A percentile compares a stretch with the other conserved stretches of the same genome.
phyloP scores from a whole-genome alignment of 164 flowering plant genomes.

The Taxillus chinensis region DNA sequence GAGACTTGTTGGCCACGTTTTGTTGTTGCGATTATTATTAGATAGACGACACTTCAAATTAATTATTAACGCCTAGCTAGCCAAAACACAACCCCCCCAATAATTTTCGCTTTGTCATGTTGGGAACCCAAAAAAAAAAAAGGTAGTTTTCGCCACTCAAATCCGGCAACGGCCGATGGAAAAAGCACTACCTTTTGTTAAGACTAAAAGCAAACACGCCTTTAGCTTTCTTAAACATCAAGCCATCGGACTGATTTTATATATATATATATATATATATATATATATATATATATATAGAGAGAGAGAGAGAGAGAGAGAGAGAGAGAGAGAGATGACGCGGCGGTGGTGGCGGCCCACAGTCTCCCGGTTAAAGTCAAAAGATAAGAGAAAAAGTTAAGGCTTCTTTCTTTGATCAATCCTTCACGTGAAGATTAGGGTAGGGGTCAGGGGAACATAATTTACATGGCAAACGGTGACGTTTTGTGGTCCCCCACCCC shows the following conservation, averaged over 20 bases:
- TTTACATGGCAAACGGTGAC: neutral
- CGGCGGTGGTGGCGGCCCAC: neutral
- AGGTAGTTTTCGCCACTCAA: neutral
- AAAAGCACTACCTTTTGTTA: neutral
- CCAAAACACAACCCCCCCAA: neutral
- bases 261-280: no score
- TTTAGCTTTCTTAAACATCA: neutral
- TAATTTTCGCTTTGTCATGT: neutral
- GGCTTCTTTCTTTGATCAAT: neutral
- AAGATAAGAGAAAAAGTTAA: neutral
- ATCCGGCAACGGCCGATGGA: slow-evolving; percentile 2
- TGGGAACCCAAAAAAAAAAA: neutral
- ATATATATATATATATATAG: no score
- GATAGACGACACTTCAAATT: neutral
- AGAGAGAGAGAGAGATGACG: no score
- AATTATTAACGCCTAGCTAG: no score
- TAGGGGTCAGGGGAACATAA: neutral
- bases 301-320: neutral
- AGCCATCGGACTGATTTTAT: neutral
- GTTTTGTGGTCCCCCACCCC: neutral
- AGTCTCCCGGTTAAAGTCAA: neutral
- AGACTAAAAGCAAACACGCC: neutral
- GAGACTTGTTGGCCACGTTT: neutral
- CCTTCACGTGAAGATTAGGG: neutral
- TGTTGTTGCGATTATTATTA: neutral